These are phyloP conservation scores for Pouteria campechiana DNA, from an alignment of 179 eudicot species.

Conservation along the genomic window DNA sequence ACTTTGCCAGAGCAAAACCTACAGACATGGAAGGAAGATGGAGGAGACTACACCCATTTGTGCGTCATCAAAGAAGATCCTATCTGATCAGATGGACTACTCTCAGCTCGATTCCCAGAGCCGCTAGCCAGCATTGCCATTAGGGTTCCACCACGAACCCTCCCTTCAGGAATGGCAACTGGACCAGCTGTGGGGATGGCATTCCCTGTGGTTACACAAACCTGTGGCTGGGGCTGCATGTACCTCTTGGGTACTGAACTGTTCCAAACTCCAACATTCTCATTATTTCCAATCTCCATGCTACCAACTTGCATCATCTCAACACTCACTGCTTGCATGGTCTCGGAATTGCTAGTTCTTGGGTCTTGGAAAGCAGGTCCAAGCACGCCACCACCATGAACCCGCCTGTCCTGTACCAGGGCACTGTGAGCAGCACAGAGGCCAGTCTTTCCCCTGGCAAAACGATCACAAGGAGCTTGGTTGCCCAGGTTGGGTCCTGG, in stretches of 20 bases:
- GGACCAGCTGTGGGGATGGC: conserved; percentile 18
- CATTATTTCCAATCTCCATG: conserved; percentile 6
- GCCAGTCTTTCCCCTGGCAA: conserved; percentile 80
- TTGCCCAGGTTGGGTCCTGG: conserved; percentile 50
- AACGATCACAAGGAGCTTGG: conserved; percentile 54
- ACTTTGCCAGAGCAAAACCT: background rate
- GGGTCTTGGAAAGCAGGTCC: conserved; percentile 49
- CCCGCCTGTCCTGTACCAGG: conserved; percentile 80
- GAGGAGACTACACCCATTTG: conserved; percentile 40
- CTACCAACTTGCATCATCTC: conserved; percentile 22
- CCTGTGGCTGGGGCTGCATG: conserved; percentile 14
- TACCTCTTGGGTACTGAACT: conserved; percentile 6
- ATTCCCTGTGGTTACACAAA: conserved; percentile 13
- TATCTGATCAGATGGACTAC: conserved; percentile 16
- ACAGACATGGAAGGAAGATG: background rate
- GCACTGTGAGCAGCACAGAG: conserved; percentile 77
- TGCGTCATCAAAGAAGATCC: conserved; percentile 18
- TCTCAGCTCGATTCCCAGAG: conserved; percentile 2
- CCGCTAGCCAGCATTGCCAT: conserved; percentile 46
- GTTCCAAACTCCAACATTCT: conserved; percentile 11
- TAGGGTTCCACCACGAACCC: conserved; percentile 92
- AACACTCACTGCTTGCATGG: conserved; percentile 8
- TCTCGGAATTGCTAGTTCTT: conserved; percentile 12
- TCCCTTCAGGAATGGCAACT: conserved; percentile 25
- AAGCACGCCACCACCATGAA: conserved; percentile 77